Evolutionary conservation across 176 grass and related monocot genomes (phyloP).

Genomic region (Raddia distichophylla): DNA sequence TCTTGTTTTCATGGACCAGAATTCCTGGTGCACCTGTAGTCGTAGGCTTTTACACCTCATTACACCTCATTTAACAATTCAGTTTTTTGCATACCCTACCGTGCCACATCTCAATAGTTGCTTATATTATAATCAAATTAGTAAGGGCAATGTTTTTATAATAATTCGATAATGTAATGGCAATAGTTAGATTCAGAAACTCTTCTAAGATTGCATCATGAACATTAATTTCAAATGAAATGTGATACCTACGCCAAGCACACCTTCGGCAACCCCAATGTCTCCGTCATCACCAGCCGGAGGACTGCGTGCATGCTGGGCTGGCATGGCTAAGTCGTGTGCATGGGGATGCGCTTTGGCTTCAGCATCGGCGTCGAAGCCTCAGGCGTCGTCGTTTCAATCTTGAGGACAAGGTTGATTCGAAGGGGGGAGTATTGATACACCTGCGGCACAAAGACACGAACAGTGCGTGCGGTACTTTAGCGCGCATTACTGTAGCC

Average conservation of each 20-base stretch:
- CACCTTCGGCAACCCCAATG: too few relatives aligned
- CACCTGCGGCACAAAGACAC: too few relatives aligned
- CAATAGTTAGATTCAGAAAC: background rate
- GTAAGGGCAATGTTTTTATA: background rate
- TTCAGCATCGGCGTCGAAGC: too few relatives aligned
- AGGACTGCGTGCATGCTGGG: too few relatives aligned
- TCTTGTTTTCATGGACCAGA: conserved; percentile 16
- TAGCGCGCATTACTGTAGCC: too few relatives aligned
- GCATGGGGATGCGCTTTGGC: too few relatives aligned
- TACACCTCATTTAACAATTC: conserved; percentile 4
- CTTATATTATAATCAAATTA: background rate
- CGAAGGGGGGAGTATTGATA: too few relatives aligned
- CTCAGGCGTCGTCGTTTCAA: too few relatives aligned
- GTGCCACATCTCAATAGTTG: background rate
- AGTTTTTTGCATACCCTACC: background rate
- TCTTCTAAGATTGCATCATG: background rate
- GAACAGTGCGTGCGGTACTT: too few relatives aligned
- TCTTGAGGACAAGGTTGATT: too few relatives aligned
- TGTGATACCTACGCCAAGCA: background rate
- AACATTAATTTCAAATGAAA: conserved; percentile 26
- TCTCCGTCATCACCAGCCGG: too few relatives aligned
- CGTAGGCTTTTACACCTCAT: conserved; percentile 8
- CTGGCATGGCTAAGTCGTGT: too few relatives aligned
- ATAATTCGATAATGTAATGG: background rate
- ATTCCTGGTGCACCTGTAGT: conserved; percentile 26